Base-by-base conservation (phyloP, 495 filamentous ascomycete species). In the Thozetella sp. region DNA sequence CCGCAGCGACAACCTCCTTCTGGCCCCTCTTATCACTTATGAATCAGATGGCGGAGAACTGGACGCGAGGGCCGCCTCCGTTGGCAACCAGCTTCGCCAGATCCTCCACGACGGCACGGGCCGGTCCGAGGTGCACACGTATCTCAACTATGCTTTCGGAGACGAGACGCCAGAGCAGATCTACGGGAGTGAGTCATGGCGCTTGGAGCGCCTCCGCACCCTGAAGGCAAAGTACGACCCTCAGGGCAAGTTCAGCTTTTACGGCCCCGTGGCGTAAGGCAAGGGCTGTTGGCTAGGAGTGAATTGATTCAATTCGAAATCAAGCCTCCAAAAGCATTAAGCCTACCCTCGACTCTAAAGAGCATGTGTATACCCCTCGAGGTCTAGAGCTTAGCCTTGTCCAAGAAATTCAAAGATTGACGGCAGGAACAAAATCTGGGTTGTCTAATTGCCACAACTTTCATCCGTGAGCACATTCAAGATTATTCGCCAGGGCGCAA, bases 61-160 rank as follows among this genome's bases (percentile, higher is more conserved):
- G 4, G 76, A 78, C 43, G 24, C 50, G 17, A 37, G 68, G 25
- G 80, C 75, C 2, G 54, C 58, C 10, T 52, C 67, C 22, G n/a
- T 80, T 20, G 80, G 80, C 1, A 68, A 69, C 45, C 67, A 67
- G 61, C 63, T 84, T 13, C 73, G 79, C 3, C 34, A 76, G 9
- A 73, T 82, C 11, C 66, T 85, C 2, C 63, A 65, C 25, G 50
- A 76, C 4, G 79, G 63, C 2, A 78, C 63, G 58, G 78, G 75
- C 0, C 45, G 60, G 12, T 27, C 59, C 2, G 61, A 80, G 26
- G 51, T 82, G 54, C 68, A 76, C 26, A 66, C 79, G 0, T 88
- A 88, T 57, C 79, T 88, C 48, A 89, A 88, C 63, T 88, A 89
- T 68, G 86, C 86, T 0, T 75, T 76, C 53, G 85, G 86, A 2